Base-by-base conservation (phyloP, 2,329 filamentous ascomycete species). In the Tricladium varicosporioides region DNA sequence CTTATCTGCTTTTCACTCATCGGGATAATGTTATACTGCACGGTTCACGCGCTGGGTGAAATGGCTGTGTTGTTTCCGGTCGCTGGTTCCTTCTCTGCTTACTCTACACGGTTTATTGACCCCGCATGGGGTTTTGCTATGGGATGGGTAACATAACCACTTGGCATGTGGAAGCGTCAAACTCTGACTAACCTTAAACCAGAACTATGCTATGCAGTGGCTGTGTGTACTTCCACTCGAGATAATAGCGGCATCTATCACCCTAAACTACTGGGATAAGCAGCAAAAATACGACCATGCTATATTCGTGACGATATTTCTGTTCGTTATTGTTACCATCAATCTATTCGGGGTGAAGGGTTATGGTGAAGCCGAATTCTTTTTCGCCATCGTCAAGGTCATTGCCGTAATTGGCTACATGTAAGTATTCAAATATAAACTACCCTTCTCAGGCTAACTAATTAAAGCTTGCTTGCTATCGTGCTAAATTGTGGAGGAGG, bases 121-220 rank as follows among this genome's bases (percentile, higher is more conserved):
- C 92, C 92, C 1, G 91, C 91, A 0, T 95, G 90, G 91, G 91
- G 91, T 0, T 94, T 95, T 67, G 89, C 91, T 49, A 93, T 95
- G 88, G 91, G 91, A n/a, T 94, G 90, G 22, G 22, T 27, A 27
- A 27, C 4, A 27, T 27, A 3, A 27, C 7, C 22, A 7, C 22
- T 27, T 7, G 22, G 22, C 22, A 27, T 27, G 22, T 27, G 22
- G 7, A 27, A 27, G 22, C 22, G 22, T 27, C 22, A 27, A 27
- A 27, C 22, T 27, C 22, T 27, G 22, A 27, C 22, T 27, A 27
- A 27, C 22, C 22, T 27, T 27, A 27, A 27, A 27, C 7, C 22
- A 27, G 90, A 94, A 93, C 67, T 94, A 95, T 70, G 89, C 89
- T 5, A 71, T 95, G 60, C 88, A 93, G 73, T 95, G 91, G 91